These are phyloP conservation scores for Canavalia ensiformis DNA, from an alignment of 306 rosid species.

Conservation along the genomic window DNA sequence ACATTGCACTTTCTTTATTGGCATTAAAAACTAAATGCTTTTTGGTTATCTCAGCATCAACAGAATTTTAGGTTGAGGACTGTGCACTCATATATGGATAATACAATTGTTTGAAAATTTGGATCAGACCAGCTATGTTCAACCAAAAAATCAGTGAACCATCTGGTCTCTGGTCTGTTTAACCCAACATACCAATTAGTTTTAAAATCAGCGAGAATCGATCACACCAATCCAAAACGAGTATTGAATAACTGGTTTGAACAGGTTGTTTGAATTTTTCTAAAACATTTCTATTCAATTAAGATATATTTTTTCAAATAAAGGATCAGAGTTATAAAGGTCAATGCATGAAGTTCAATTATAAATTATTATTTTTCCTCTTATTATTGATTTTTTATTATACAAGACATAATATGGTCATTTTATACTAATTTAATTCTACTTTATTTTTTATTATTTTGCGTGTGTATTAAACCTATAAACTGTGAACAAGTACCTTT, in stretches of 20 bases:
- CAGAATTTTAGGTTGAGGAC: not conserved
- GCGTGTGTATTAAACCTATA: not conserved
- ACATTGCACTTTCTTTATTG: constrained; percentile 1
- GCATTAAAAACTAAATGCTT: constrained; percentile 17
- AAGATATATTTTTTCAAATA: not conserved
- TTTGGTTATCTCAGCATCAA: constrained; percentile 2
- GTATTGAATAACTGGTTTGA: not conserved
- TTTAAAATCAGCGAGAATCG: not conserved
- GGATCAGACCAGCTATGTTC: not conserved
- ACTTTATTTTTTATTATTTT: not conserved
- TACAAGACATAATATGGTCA: not conserved
- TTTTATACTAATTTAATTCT: not conserved
- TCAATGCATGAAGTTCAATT: not conserved
- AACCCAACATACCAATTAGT: not conserved
- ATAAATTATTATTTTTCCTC: not conserved
- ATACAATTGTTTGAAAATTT: not conserved
- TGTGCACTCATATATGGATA: not conserved
- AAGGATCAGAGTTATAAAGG: not conserved
- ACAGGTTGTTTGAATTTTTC: not conserved
- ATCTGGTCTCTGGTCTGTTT: not conserved
- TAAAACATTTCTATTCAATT: not conserved
- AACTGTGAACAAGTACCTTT: not conserved
- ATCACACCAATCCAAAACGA: not conserved
- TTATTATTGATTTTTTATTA: not conserved
- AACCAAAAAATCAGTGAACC: not conserved